Conservation (phyloP, 176 grass and related monocot genomes). For the Avena atlantica region DNA sequence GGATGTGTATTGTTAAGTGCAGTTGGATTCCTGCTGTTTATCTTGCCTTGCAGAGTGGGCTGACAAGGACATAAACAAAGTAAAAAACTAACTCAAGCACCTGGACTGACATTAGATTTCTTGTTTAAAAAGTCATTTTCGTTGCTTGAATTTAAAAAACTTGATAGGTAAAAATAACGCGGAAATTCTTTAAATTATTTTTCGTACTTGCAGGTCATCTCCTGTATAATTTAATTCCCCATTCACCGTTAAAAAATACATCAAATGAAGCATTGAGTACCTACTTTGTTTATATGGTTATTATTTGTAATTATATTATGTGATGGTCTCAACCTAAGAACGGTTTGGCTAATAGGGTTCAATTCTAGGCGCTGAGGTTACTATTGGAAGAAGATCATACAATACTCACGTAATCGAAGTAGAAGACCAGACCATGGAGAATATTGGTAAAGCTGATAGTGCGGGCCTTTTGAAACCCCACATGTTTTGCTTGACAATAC, state of each 20-base stretch:
- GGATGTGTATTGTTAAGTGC: not conserved
- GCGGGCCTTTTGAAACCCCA: slow-evolving; percentile 71
- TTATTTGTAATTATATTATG: slow-evolving; percentile 31
- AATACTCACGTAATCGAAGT: slow-evolving; percentile 70
- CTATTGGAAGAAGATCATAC: slow-evolving; percentile 68
- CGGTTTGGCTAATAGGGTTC: slow-evolving; percentile 99
- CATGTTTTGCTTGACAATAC: slow-evolving; percentile 75
- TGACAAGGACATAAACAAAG: not conserved
- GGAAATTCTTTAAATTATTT: not conserved
- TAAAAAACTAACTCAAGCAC: slow-evolving; percentile 19
- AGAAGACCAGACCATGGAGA: slow-evolving; percentile 54
- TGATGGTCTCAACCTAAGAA: slow-evolving; percentile 76
- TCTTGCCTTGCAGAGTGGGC: slow-evolving; percentile 14
- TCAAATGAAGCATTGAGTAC: not conserved
- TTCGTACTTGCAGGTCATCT: not conserved
- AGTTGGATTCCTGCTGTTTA: not conserved
- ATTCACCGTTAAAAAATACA: not conserved
- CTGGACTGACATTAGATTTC: slow-evolving; percentile 1
- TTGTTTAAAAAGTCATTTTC: not conserved
- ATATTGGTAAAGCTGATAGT: slow-evolving; percentile 47
- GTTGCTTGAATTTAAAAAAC: slow-evolving; percentile 13
- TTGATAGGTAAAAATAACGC: not conserved
- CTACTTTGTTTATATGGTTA: not conserved
- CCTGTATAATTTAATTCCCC: not conserved
- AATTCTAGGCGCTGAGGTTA: slow-evolving; percentile 98